Percentiles rank a stretch among this genome's conserved stretches.
Evolutionary conservation across 2,329 filamentous ascomycete genomes (phyloP).

Genomic region (Colletotrichum limetticola): DNA sequence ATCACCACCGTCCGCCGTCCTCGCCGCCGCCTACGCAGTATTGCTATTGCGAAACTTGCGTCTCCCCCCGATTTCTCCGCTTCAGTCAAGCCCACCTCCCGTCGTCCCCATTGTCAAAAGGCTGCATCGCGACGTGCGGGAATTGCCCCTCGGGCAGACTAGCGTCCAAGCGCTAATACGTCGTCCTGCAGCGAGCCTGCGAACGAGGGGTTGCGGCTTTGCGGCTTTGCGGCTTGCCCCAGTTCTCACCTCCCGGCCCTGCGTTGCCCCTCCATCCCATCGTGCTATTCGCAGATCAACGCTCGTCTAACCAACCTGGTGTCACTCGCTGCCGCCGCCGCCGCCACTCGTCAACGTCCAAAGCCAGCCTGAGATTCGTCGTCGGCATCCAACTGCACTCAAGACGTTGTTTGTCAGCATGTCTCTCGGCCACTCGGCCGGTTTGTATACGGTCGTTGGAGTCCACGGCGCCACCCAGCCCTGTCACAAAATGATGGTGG

Average conservation of each 20-base stretch:
- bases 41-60: not conserved
- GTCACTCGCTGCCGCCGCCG: not conserved
- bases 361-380: not conserved
- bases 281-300: conserved; percentile 7
- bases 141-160: not conserved
- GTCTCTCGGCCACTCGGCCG: not conserved
- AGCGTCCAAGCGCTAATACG: not conserved
- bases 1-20: not conserved
- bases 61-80: not conserved
- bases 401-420: not conserved
- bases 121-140: not conserved
- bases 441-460: not conserved
- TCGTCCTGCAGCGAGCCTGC: not conserved
- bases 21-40: not conserved
- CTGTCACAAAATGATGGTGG: conserved; percentile 7
- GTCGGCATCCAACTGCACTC: not conserved
- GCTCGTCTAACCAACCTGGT: not conserved
- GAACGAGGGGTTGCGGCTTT: conserved; percentile 1
- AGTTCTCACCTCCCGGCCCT: not conserved
- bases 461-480: not conserved
- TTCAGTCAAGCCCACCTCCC: not conserved
- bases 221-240: not conserved
- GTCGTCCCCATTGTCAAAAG: not conserved
- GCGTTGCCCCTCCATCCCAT: conserved; percentile 1
- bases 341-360: not conserved